These are phyloP conservation scores for Hypoxylon lenormandii DNA, from an alignment of 495 filamentous ascomycete genomes.

Conservation along the genomic window DNA sequence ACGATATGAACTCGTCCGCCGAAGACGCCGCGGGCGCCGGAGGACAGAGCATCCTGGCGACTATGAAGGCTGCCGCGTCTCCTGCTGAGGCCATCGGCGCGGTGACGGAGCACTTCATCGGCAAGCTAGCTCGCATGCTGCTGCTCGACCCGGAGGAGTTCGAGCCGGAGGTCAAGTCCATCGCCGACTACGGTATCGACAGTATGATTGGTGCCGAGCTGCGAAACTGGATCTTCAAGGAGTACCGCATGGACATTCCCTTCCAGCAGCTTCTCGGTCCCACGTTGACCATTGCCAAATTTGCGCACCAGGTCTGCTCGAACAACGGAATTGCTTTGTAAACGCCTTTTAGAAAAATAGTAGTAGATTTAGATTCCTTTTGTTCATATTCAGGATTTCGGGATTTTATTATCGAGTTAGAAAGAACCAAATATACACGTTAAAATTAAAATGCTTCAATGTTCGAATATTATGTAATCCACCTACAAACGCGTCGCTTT, in stretches of 20 bases:
- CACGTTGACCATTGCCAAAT: conserved; percentile 17
- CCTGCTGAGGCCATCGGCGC: conserved; percentile 23
- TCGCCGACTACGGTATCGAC: conserved; percentile 60
- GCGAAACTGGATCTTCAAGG: conserved; percentile 62
- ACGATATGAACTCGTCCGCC: conserved; percentile 24
- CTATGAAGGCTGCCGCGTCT: conserved; percentile 24
- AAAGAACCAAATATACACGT: not conserved
- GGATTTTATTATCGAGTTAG: not conserved
- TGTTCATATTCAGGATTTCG: too few relatives aligned
- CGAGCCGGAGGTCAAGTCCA: conserved; percentile 39
- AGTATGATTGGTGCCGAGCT: conserved; percentile 63
- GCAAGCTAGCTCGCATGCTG: conserved; percentile 52
- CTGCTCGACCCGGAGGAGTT: conserved; percentile 46
- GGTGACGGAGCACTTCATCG: conserved; percentile 41
- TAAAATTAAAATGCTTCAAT: too few relatives aligned
- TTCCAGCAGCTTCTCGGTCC: conserved; percentile 54
- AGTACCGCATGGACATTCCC: conserved; percentile 55
- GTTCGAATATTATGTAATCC: too few relatives aligned
- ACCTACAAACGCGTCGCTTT: too few relatives aligned
- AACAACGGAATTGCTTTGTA: conserved; percentile 2
- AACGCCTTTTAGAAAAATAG: too few relatives aligned
- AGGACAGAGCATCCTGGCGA: conserved; percentile 14
- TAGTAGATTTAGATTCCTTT: too few relatives aligned
- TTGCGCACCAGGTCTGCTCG: conserved; percentile 1
- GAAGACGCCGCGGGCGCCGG: conserved; percentile 10